Percentiles rank a stretch among this genome's conserved stretches.
Evolutionary conservation across 495 filamentous ascomycete genomes (phyloP).

Genomic region (Penicillium odoratum): DNA sequence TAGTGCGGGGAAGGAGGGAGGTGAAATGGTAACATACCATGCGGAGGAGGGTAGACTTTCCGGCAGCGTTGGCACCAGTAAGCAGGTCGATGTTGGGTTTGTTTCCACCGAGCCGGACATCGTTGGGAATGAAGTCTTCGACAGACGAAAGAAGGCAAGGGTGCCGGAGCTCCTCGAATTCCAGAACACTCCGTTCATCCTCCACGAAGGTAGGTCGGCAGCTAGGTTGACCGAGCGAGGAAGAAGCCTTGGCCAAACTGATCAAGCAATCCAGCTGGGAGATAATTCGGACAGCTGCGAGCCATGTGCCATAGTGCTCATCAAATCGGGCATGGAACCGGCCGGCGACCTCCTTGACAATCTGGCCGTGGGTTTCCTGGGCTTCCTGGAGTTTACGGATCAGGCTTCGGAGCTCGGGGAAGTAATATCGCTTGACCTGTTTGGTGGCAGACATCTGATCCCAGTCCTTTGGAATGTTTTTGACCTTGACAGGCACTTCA

Average conservation of each 20-base stretch:
- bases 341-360: constrained; percentile 81
- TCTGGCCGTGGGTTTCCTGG: constrained; percentile 91
- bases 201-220: constrained; percentile 88
- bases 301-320: constrained; percentile 81
- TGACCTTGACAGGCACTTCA: constrained; percentile 83
- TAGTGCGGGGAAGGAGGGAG: not conserved
- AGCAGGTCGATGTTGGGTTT: constrained; percentile 83
- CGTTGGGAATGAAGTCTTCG: constrained; percentile 95
- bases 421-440: constrained; percentile 93
- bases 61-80: constrained; percentile 95
- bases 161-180: constrained; percentile 90
- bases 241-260: constrained; percentile 84
- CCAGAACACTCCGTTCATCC: constrained; percentile 77
- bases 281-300: constrained; percentile 80
- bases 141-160: constrained; percentile 89
- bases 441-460: constrained; percentile 94
- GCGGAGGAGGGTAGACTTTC: constrained; percentile 96
- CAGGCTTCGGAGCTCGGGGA: constrained; percentile 73
- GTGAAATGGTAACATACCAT: constrained; percentile 64
- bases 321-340: constrained; percentile 89
- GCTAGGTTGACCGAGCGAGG: constrained; percentile 76
- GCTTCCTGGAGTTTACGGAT: constrained; percentile 88
- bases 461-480: constrained; percentile 81
- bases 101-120: constrained; percentile 82
- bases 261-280: constrained; percentile 95